A percentile compares a stretch with the other conserved stretches of the same genome.
phyloP scores from a whole-genome alignment of 2,329 filamentous ascomycete species.

The Herpotrichia juniperi region DNA sequence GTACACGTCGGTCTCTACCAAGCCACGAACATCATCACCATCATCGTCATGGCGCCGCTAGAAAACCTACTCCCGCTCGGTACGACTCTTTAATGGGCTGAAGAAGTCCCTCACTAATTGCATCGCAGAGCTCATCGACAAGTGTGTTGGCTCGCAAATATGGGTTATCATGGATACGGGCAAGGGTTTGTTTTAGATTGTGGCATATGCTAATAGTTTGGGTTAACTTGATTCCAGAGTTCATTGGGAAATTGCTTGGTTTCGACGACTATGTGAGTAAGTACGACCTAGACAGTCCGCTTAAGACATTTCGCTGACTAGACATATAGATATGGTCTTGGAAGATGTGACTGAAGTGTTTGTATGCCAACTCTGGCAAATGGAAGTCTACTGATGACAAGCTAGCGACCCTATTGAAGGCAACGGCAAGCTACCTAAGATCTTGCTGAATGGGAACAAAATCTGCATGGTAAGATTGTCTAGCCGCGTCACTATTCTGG shows the following conservation, averaged over 20 bases:
- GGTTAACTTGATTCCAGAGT: conserved; percentile 65
- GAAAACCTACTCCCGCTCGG: conserved; percentile 2
- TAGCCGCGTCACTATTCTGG: not conserved
- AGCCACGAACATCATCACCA: no score
- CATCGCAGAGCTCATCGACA: conserved; percentile 90
- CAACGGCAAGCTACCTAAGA: conserved; percentile 89
- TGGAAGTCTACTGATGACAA: not conserved
- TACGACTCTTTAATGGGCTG: not conserved
- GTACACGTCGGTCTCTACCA: not conserved
- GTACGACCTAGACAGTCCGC: not conserved
- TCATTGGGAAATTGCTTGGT: conserved; percentile 89
- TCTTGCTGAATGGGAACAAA: conserved; percentile 96
- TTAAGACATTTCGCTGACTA: not conserved
- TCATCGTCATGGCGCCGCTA: not conserved
- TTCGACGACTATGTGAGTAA: conserved; percentile 99
- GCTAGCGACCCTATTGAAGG: conserved; percentile 82
- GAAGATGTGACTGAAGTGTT: conserved; percentile 80
- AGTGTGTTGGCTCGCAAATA: conserved; percentile 95
- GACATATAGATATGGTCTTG: conserved; percentile 89
- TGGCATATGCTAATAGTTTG: not conserved
- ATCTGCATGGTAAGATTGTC: conserved; percentile 88
- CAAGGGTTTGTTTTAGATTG: conserved; percentile 70
- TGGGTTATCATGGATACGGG: conserved; percentile 99
- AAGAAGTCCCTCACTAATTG: conserved; percentile 20
- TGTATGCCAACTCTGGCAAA: not conserved